phyloP scores from a whole-genome alignment of 2,329 filamentous ascomycete genomes.

The Aspergillus uvarum region DNA sequence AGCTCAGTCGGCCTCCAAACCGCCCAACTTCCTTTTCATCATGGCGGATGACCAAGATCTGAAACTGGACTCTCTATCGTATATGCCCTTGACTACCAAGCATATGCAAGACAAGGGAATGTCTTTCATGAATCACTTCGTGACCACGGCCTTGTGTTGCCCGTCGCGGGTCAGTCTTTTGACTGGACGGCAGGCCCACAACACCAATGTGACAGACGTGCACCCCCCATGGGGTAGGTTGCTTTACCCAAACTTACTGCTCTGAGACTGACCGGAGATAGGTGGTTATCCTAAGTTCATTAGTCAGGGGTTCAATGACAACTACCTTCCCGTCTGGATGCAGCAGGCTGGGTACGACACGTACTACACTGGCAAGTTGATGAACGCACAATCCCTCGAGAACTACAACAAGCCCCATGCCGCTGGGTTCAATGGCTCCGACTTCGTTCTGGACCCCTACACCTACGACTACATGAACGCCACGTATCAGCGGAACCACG shows the following conservation, averaged over 20 bases:
- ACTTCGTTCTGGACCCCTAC: conserved; percentile 63
- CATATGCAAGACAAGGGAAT: conserved; percentile 51
- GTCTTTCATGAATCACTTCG: conserved; percentile 59
- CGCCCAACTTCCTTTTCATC: conserved; percentile 64
- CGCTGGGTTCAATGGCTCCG: conserved; percentile 60
- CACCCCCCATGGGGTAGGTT: conserved; percentile 27
- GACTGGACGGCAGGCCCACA: conserved; percentile 65
- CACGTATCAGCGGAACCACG: conserved; percentile 59
- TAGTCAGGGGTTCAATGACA: conserved; percentile 62
- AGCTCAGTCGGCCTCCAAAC: too few relatives aligned
- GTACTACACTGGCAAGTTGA: conserved; percentile 69
- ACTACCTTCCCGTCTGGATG: conserved; percentile 71
- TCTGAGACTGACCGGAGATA: neutral
- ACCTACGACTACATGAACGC: conserved; percentile 67
- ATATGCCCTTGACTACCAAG: conserved; percentile 50
- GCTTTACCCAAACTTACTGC: neutral
- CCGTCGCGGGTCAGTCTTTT: conserved; percentile 63
- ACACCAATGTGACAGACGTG: conserved; percentile 63
- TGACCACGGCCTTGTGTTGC: conserved; percentile 64
- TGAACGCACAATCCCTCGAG: conserved; percentile 61
- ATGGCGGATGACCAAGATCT: conserved; percentile 67
- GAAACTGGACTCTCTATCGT: conserved; percentile 36
- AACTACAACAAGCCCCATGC: conserved; percentile 62
- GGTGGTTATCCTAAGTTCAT: conserved; percentile 64
- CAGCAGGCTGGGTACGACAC: conserved; percentile 65